Evolutionary conservation across 768 basidiomycete genomes (phyloP), one percentile per base, ranked within the genome.

Genomic region (Calocybe indica): DNA sequence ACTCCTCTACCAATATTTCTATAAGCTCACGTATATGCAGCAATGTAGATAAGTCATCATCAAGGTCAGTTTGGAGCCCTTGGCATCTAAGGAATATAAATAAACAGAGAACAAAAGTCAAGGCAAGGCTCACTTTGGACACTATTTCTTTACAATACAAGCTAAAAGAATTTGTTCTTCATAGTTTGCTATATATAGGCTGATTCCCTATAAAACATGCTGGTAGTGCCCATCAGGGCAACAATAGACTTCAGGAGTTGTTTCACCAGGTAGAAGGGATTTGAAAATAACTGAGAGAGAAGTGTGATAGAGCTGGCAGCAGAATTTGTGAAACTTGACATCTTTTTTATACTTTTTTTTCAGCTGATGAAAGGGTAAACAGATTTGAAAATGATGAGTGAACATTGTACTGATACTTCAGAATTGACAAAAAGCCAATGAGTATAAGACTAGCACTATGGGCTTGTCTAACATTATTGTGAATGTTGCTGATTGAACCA

Each of bases 121-220:
- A 3, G 13, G 6, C 41, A 11, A 29, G 22, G 29, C 54, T 13
- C 44, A 65, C 62, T 56, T 59, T 13, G 59, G 50, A 48, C 63
- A 65, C 62, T 61, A 63, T 2, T 40, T 38, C 42, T 59, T 55
- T 6, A 65, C 59, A 29, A 63, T 50, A 15, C 56, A 40, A 0
- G 62, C 40, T 1, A 65, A 44, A 32, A 47, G 36, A 2, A 51
- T 52, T 48, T 65, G 63, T 48, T 65, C 61, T 0, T 61, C 61
- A 45, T 65, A 65, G 39, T 65, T 62, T 5, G 58, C 62, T 46
- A 65, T 62, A 43, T 60, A 62, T 29, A 60, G 59, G 3, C 62
- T 62, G 15, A 63, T 11, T n/a, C 52, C 47, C 45, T 57, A 64
- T 1, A 64, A 56, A 6, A 46, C 55, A 7, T 51, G 46, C 1